Base-by-base conservation (phyloP, 306 rosid species). In the Castanopsis chinensis region DNA sequence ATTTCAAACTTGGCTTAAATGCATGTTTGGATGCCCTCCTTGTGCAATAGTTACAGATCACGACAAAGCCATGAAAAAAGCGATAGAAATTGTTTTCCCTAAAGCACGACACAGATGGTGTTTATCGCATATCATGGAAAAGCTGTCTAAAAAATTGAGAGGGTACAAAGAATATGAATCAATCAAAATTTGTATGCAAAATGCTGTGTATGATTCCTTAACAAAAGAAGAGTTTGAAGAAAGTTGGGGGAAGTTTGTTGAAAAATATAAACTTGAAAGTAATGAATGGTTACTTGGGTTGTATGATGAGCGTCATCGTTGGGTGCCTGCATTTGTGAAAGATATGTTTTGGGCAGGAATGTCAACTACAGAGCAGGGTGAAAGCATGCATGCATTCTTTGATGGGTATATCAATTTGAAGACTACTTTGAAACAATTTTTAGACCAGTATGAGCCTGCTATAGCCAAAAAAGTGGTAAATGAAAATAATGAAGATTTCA, bases 61-160 rank as follows among this genome's bases (percentile, higher is more conserved):
- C 0, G 45, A 41, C 45, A 41, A 41, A 41, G 45, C 45, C 45
- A 41, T 41, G 45, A 41, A 41, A 41, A 41, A 41, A 41, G 45
- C 12, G 3, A 41, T 41, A 41, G 45, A 41, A 33, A 72, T 57
- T 68, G 78, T 81, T 0, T 78, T 85, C 32, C 81, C 83, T 58
- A 35, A 65, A 25, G 35, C 79, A 23, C 77, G 25, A 23, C 88
- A 85, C 35, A 55, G 81, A 3, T 81, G 80, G 83, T 85, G 81
- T 54, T 51, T 85, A 45, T 78, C 73, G 70, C 55, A 75, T 58
- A 60, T 78, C 35, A 75, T 78, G 79, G 72, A 79, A 56, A 85
- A 73, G 54, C 4, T 85, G 5, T 33, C 32, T 20, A 81, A 78
- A 32, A 78, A 79, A 45, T 27, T 81, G 43, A 67, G 30, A 67